These are phyloP conservation scores for Ophiognomonia clavigignenti-juglandacearum DNA, from an alignment of 2,329 filamentous ascomycete genomes.

Conservation along the genomic window DNA sequence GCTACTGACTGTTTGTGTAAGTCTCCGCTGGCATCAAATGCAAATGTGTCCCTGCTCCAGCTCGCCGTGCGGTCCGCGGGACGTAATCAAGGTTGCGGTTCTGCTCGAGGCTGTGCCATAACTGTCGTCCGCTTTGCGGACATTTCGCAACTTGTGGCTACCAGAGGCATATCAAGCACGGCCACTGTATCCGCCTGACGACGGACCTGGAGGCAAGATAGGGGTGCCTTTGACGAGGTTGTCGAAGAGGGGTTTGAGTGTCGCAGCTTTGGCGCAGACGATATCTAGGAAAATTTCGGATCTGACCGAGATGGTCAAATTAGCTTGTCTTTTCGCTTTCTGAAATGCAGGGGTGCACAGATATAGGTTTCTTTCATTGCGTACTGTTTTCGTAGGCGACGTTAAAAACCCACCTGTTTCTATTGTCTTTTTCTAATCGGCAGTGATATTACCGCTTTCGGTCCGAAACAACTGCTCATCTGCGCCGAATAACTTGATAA, in stretches of 20 bases:
- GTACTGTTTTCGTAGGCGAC: too few relatives aligned
- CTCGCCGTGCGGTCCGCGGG: neutral
- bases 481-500: too few relatives aligned
- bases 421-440: too few relatives aligned
- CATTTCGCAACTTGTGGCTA: neutral
- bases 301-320: neutral
- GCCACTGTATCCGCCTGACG: neutral
- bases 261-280: neutral
- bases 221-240: neutral
- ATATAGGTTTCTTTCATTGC: too few relatives aligned
- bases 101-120: neutral
- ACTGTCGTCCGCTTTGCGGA: neutral
- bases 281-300: neutral
- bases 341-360: too few relatives aligned
- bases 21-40: neutral
- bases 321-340: neutral
- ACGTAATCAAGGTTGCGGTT: neutral
- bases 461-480: too few relatives aligned
- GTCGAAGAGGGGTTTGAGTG: conserved; percentile 1
- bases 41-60: neutral
- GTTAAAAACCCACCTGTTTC: too few relatives aligned
- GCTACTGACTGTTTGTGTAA: neutral
- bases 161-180: neutral
- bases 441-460: too few relatives aligned
- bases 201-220: neutral